Percentiles rank a stretch among this genome's conserved stretches.
Conservation (phyloP, 176 grass and related monocot genomes). For the Cenchrus americanus region DNA sequence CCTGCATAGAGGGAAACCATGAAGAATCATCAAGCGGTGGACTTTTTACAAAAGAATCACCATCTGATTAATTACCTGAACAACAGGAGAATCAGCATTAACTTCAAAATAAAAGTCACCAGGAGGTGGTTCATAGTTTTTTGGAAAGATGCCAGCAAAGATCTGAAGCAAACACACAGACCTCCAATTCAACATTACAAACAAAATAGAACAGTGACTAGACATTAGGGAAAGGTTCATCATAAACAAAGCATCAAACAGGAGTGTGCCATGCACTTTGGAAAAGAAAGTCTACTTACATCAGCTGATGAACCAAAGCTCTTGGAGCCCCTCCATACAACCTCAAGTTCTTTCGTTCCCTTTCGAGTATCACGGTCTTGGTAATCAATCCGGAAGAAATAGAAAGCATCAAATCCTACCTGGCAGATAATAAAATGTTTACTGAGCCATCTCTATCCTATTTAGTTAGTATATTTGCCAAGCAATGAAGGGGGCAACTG, state of each 20-base stretch:
- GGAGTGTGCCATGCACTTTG: conserved; percentile 23
- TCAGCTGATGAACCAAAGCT: conserved; percentile 79
- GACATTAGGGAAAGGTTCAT: conserved; percentile 14
- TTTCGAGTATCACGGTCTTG: conserved; percentile 83
- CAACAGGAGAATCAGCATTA: conserved; percentile 64
- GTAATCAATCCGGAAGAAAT: conserved; percentile 94
- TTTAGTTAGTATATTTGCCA: neutral
- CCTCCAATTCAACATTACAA: conserved; percentile 30
- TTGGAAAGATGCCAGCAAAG: conserved; percentile 91
- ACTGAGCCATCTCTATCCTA: neutral
- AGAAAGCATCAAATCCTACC: conserved; percentile 96
- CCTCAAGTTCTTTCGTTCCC: conserved; percentile 78
- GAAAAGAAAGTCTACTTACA: conserved; percentile 56
- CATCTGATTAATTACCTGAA: conserved; percentile 68
- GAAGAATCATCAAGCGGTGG: neutral
- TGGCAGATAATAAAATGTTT: conserved; percentile 43
- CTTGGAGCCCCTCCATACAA: conserved; percentile 91
- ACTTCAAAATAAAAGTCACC: conserved; percentile 97
- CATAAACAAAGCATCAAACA: conserved; percentile 16
- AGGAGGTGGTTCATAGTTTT: conserved; percentile 97
- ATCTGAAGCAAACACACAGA: conserved; percentile 58
- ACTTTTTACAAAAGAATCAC: too few relatives aligned
- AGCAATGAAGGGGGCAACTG: neutral
- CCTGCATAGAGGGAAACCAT: conserved; percentile 54
- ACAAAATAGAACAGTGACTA: conserved; percentile 6